phyloP scores from a whole-genome alignment of 2,329 filamentous ascomycete genomes.

The Tothia fuscella region DNA sequence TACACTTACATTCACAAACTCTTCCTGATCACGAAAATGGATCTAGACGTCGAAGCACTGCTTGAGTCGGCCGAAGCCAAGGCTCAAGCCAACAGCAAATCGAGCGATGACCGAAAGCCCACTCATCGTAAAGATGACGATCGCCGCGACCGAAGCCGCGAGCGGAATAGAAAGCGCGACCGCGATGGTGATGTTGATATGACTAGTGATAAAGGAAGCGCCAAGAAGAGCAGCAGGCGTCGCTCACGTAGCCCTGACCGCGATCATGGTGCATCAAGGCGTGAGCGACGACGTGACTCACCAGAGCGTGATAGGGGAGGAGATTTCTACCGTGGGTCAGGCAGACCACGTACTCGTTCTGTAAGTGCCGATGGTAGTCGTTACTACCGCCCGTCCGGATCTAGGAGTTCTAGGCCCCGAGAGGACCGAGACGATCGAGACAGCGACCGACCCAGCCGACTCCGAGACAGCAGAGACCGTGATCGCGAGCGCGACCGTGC shows the following conservation, averaged over 20 bases:
- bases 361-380: slow-evolving; percentile 27
- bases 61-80: slow-evolving; percentile 68
- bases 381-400: not conserved
- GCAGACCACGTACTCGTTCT: slow-evolving; percentile 21
- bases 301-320: no score
- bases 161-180: slow-evolving; percentile 15
- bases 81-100: slow-evolving; percentile 29
- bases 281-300: slow-evolving; percentile 12
- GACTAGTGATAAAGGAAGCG: slow-evolving; percentile 20
- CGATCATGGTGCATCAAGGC: slow-evolving; percentile 14
- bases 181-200: slow-evolving; percentile 23
- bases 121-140: slow-evolving; percentile 19
- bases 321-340: slow-evolving; percentile 28
- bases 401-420: no score
- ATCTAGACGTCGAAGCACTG: slow-evolving; percentile 76
- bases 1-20: not conserved
- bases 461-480: not conserved
- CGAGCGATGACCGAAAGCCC: slow-evolving; percentile 40
- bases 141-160: slow-evolving; percentile 18
- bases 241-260: slow-evolving; percentile 19
- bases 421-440: no score
- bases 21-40: no score
- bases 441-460: not conserved
- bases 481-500: not conserved
- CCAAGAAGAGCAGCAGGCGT: slow-evolving; percentile 22